Evolutionary conservation across 2,329 filamentous ascomycete species (phyloP), one percentile per base, ranked within the genome.

Genomic region (Colletotrichum tropicale): DNA sequence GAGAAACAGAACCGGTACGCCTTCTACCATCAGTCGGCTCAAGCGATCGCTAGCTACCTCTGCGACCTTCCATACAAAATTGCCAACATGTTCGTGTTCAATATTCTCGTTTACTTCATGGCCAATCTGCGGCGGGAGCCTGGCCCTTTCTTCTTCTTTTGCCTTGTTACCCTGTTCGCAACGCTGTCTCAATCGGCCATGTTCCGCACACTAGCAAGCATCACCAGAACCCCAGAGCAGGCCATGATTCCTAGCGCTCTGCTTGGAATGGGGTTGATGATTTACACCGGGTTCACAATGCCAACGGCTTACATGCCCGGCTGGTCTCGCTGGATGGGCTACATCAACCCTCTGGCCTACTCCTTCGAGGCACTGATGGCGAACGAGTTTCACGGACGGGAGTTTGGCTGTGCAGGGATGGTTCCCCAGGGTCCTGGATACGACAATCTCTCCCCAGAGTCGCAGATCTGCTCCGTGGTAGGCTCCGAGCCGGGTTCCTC

Each of bases 361-460:
- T 88, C 90, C 1, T 94, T 94, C 78, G 93, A 95, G 81, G 90
- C 90, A 3, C 90, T 94, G 4, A 84, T 94, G 76, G 83, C 91
- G 0, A 95, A 94, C 78, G 93, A 95, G 79, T 88, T 89, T 88
- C 76, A 89, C 66, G 86, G 87, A 26, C 86, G 90, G 7, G 79
- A 82, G 5, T 74, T 69, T 21, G 56, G 30, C 8, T 74, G 71
- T 28, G 32, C 58, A 2, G 13, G 75, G 66, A 69, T 74, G 26
- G 48, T 69, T 9, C 71, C 60, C 3, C 16, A 16, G 9, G 71
- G 71, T 7, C 58, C 66, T 3, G 71, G 71, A 2, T 74, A 74
- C 24, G 66, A 58, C 6, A 26, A 28, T 8, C 38, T 68, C 5
- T 21, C 60, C 1, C 3, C 24, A 16, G 43, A 26, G 7, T 56